Conservation (phyloP, 176 grass and related monocot species). For the Tillandsia leiboldiana region DNA sequence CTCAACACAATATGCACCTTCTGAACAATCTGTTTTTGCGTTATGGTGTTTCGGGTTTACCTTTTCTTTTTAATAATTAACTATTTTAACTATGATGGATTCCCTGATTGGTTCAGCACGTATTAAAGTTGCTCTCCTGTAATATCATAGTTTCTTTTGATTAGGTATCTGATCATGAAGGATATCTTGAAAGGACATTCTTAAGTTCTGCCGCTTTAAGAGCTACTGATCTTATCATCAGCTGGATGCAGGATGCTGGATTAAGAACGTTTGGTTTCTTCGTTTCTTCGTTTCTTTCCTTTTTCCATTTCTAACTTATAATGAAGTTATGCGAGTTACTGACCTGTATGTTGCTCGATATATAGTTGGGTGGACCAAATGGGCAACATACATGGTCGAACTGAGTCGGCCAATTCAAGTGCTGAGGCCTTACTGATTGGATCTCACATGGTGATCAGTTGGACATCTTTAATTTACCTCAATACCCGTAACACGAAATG, state of each 20-base stretch:
- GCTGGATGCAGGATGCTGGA: constrained; percentile 96
- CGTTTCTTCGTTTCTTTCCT: neutral
- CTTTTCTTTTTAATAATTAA: too few species aligned
- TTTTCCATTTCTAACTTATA: too few species aligned
- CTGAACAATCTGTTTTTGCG: too few species aligned
- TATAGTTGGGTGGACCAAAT: constrained; percentile 89
- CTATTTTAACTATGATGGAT: too few species aligned
- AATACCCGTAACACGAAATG: neutral
- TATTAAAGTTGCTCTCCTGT: too few species aligned
- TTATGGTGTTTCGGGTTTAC: too few species aligned
- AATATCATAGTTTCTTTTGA: constrained; percentile 7
- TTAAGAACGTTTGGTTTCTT: constrained; percentile 45
- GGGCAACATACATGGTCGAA: constrained; percentile 84
- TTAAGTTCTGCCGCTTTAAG: constrained; percentile 68
- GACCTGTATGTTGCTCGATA: neutral
- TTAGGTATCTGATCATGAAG: constrained; percentile 79
- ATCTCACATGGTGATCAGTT: constrained; percentile 63
- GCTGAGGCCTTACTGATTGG: constrained; percentile 55
- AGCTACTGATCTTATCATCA: constrained; percentile 54
- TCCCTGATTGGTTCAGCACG: too few species aligned
- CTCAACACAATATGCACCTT: neutral
- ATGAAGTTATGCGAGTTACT: neutral
- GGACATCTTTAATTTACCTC: neutral
- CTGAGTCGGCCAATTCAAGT: constrained; percentile 33
- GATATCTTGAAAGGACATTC: constrained; percentile 94